Evolutionary conservation across 306 rosid genomes (phyloP), one percentile per base, ranked within the genome.

Genomic region (Vicia villosa): DNA sequence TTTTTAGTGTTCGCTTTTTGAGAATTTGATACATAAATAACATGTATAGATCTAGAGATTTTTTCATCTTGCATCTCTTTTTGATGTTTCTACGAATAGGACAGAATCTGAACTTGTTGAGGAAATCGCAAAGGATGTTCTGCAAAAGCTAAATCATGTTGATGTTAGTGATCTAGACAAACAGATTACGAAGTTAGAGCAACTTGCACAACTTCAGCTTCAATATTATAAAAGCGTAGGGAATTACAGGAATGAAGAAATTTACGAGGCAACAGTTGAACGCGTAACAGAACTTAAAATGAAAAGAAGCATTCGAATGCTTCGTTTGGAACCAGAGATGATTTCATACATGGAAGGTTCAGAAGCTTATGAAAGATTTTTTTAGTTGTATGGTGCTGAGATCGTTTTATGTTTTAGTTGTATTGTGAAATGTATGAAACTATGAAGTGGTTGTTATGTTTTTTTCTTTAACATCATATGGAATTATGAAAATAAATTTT

Each of bases 61-160:
- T 56, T 24, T 32, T 32, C 37, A 14, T 1, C n/a, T 12, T 57
- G 63, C 10, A 12, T 10, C 21, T 6, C 6, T 11, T 57, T 16
- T 59, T 0, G 0, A 61, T 61, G 30, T 61, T 61, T 37, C 30
- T 17, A 60, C 10, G 2, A 8, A 61, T 10, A 61, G 47, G 37
- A 36, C 49, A 14, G 66, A 77, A 30, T 54, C 76, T n/a, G 76
- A 77, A 43, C 66, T 77, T 15, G 81, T 77, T 5, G 81, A 77
- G 42, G 81, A 77, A n/a, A 77, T 77, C 10, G 81, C 81, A 0
- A 51, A 8, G 70, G 77, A 63, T 63, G 81, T 77, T 13, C 1
- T 77, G 52, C 40, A 63, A 43, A 70, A 70, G 32, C 20, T 77
- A 32, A 62, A 77, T n/a, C 60, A 52, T 11, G 67, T 45, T 22